Conservation (phyloP, 495 filamentous ascomycete species). For the Penicillium canescens region DNA sequence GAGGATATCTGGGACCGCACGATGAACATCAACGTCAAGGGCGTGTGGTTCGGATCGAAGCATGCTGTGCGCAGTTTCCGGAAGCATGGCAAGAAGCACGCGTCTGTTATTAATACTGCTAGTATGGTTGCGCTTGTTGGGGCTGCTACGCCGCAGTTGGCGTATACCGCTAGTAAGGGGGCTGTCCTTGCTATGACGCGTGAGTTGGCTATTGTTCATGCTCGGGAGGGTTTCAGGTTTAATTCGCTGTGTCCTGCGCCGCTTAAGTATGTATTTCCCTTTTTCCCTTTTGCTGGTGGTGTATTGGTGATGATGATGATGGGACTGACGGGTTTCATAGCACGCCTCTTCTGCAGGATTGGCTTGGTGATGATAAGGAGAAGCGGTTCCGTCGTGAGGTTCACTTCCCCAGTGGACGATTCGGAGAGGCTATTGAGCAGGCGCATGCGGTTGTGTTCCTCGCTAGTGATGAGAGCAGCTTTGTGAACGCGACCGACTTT, state of each 20-base stretch:
- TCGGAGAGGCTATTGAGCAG: conserved; percentile 93
- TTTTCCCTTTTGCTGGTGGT: background rate
- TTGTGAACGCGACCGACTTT: conserved; percentile 86
- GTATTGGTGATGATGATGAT: background rate
- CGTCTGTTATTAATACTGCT: conserved; percentile 91
- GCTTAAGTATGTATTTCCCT: conserved; percentile 60
- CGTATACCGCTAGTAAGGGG: conserved; percentile 93
- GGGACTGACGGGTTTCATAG: conserved; percentile 22
- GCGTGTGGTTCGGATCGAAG: conserved; percentile 95
- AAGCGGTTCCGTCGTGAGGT: conserved; percentile 83
- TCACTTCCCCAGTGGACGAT: conserved; percentile 86
- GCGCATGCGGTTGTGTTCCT: conserved; percentile 89
- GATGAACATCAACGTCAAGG: conserved; percentile 95
- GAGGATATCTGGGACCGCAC: conserved; percentile 96
- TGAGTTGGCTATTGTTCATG: conserved; percentile 80
- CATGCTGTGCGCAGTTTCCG: conserved; percentile 82
- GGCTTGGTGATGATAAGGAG: conserved; percentile 78
- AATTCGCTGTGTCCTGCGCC: conserved; percentile 95
- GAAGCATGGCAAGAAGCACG: conserved; percentile 57
- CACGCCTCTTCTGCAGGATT: conserved; percentile 80
- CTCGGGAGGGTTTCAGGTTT: conserved; percentile 82
- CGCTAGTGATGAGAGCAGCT: conserved; percentile 86
- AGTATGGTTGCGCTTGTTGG: conserved; percentile 91
- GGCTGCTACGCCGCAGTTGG: conserved; percentile 87
- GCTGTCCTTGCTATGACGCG: conserved; percentile 84